phyloP scores from a whole-genome alignment of 441 rosid genomes.

The Bruguiera hainesii region DNA sequence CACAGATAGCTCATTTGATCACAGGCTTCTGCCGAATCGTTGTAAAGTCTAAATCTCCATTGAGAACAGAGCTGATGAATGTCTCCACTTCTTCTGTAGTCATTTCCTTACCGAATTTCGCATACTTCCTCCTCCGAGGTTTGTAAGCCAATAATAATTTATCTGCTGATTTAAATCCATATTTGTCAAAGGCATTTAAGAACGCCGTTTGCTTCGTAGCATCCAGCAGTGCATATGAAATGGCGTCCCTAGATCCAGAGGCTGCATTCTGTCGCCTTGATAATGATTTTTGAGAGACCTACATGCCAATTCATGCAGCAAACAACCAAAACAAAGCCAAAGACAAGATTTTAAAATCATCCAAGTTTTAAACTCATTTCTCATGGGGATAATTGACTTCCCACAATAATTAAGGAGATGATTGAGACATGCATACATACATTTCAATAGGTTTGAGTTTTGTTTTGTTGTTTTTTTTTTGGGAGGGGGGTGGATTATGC shows the following conservation, averaged over 20 bases:
- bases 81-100: constrained; percentile 59
- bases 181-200: constrained; percentile 55
- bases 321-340: constrained; percentile 1
- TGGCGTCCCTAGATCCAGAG: constrained; percentile 37
- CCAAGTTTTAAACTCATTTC: neutral
- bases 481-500: no score
- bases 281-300: constrained; percentile 78
- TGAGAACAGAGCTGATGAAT: constrained; percentile 63
- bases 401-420: no score
- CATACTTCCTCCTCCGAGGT: constrained; percentile 67
- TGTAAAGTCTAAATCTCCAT: constrained; percentile 61
- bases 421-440: no score
- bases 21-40: constrained; percentile 58
- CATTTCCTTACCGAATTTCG: constrained; percentile 36
- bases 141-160: constrained; percentile 67
- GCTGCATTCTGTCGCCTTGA: constrained; percentile 53
- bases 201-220: constrained; percentile 59
- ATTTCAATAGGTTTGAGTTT: no score
- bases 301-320: constrained; percentile 20
- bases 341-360: neutral
- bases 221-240: constrained; percentile 66
- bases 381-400: no score
- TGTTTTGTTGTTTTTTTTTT: no score
- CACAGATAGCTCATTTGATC: constrained; percentile 33
- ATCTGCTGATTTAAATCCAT: constrained; percentile 54